Evolutionary conservation across 1,284 basidiomycete genomes (phyloP), one percentile per base, ranked within the genome.

Genomic region (Ganoderma meredithae): DNA sequence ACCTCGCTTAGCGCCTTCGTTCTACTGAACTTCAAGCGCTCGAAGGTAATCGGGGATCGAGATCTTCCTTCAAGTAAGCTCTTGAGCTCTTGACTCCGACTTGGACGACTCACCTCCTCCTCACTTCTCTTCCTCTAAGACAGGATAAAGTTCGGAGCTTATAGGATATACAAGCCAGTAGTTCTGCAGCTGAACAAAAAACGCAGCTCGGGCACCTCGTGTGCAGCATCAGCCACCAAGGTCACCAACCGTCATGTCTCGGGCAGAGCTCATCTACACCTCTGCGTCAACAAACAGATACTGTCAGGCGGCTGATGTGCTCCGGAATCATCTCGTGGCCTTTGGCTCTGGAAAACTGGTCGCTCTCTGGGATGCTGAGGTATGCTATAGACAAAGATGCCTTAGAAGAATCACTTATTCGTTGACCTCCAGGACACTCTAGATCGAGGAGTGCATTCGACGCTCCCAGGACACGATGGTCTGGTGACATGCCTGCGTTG

Each of bases 311-410:
- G 90, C 90, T 12, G 85, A 88, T 75, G 79, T 86, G 2, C 87
- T 87, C 1, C 75, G 79, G 1, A 78, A 82, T 27, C 90, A 90
- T 2, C 79, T 92, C 1, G 81, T 95, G 47, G 93, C 90, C 0
- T 96, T 93, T 73, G 96, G 92, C 22, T 89, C 94, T 0, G 90
- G 89, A n/a, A 90, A 84, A 66, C 82, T 92, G 25, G 80, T 98
- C 31, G 90, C 91, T 6, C 79, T 97, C 13, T 98, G 96, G 96
- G 80, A 94, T 74, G 81, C 89, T 27, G 80, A 85, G 66, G 87
- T 87, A 69, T 75, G 85, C 77, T 47, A 17, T 27, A 27, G 5
- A 7, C 19, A 33, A 43, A 27, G 56, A 5, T 17, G 40, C 27
- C 3, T 6, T 12, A 41, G 10, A 10, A 41, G 7, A 44, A 69